Base-by-base conservation (phyloP, 805 yeast species). In the Ogataea nonfermentans region DNA sequence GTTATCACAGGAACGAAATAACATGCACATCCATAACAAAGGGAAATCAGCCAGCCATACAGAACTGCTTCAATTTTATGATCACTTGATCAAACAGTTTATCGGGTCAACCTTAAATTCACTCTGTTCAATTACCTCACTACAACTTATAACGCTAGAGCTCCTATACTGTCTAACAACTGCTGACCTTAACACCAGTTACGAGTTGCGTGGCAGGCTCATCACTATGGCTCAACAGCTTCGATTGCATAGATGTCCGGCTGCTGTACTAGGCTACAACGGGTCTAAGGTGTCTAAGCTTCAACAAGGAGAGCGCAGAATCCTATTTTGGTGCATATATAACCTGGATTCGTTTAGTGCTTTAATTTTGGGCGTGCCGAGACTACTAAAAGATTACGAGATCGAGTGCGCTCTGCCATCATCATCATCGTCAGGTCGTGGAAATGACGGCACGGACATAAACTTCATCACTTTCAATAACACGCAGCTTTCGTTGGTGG, bases 401-500 rank as follows among this genome's bases (percentile, higher is more conserved):
- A 78, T 88, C 35, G 95, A 87, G 58, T 87, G 95, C 67, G 90
- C 91, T 1, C 63, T 84, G 52, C 96, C 96, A 1, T 78, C 83
- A 4, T 49, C 59, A 3, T 44, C 48, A 9, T 19, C 41, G 1
- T 34, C 58, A 10, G 24, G 17, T 10, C 55, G 60, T 30, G 61
- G 59, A 7, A 59, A 59, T 35, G 67, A 63, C 27, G 76, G 71
- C 19, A 59, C 63, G 9, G 73, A 74, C 46, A 76, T 73, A 30
- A 81, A 78, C 52, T 69, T 78, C 47, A 72, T 78, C 47, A 71
- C 78, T 24, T 75, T 80, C 43, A 79, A 79, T 55, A 74, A 81
- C 54, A 69, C 74, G 38, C 72, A 68, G 49, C 68, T 81, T 26
- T 73, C 80, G 10, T 68, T 84, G 43, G 84, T 80, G 35, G 91